Evolutionary conservation across 371 early-diverging fungal genomes (phyloP).

Genomic region (Modicella reniformis): DNA sequence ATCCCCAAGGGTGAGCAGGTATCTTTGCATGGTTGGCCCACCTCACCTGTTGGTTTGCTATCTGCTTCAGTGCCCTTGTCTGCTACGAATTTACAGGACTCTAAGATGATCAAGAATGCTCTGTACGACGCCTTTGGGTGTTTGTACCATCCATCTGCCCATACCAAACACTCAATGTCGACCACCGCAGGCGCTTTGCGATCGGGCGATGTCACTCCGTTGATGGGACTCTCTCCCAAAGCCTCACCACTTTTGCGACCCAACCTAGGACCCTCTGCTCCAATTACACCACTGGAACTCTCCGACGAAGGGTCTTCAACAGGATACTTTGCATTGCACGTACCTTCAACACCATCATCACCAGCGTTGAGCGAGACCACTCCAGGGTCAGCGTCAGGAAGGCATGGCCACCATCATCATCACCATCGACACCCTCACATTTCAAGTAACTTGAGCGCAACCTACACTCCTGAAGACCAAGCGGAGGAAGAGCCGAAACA

Average conservation of each 20-base stretch:
- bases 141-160: constrained; percentile 47
- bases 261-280: constrained; percentile 43
- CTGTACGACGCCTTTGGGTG: constrained; percentile 50
- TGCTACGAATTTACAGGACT: constrained; percentile 17
- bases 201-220: constrained; percentile 51
- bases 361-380: constrained; percentile 5
- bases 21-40: not conserved
- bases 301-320: constrained; percentile 34
- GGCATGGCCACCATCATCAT: constrained; percentile 20
- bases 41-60: constrained; percentile 15
- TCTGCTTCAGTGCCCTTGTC: constrained; percentile 14
- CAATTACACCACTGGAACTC: constrained; percentile 52
- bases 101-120: constrained; percentile 31
- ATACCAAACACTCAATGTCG: constrained; percentile 41
- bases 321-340: constrained; percentile 44
- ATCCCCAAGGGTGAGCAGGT: not conserved
- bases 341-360: constrained; percentile 20
- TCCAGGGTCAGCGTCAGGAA: constrained; percentile 9
- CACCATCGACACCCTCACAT: constrained; percentile 27
- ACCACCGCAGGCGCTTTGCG: constrained; percentile 33
- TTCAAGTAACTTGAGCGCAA: constrained; percentile 39
- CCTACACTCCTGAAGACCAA: constrained; percentile 23
- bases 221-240: constrained; percentile 47
- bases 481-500: constrained; percentile 4
- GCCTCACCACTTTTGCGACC: constrained; percentile 47